Percentiles rank a stretch among this genome's conserved stretches.
phyloP scores from a whole-genome alignment of 2,329 filamentous ascomycete genomes.

The Sporothrix mexicana region DNA sequence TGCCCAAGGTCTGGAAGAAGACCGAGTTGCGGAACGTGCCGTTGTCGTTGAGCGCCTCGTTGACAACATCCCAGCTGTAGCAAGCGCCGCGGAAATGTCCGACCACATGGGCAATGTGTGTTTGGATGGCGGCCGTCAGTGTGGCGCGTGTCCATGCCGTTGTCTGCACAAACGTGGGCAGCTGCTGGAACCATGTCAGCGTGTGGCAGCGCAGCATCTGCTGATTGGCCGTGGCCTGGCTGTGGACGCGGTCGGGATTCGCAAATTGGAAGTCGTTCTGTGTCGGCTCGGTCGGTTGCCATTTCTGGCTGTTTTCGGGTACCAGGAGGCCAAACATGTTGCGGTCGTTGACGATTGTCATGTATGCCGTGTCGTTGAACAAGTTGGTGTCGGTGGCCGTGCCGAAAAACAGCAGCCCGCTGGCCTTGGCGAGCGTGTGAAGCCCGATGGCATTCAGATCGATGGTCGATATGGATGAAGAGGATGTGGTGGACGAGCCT shows the following conservation, averaged over 20 bases:
- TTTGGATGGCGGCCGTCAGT: slow-evolving; percentile 57
- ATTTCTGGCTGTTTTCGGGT: slow-evolving; percentile 61
- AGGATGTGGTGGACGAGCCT: not conserved
- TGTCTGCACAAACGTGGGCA: slow-evolving; percentile 51
- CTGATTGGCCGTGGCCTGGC: slow-evolving; percentile 44
- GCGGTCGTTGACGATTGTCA: slow-evolving; percentile 54
- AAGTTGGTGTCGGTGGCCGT: slow-evolving; percentile 60
- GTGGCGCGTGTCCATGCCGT: slow-evolving; percentile 58
- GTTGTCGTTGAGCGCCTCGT: slow-evolving; percentile 58
- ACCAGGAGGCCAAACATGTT: slow-evolving; percentile 64
- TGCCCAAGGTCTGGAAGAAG: slow-evolving; percentile 54
- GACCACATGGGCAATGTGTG: slow-evolving; percentile 57
- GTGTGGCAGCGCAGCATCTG: slow-evolving; percentile 63
- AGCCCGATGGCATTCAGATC: slow-evolving; percentile 43
- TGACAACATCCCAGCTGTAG: slow-evolving; percentile 61
- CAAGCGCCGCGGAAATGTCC: slow-evolving; percentile 54
- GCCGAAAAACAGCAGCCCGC: slow-evolving; percentile 61
- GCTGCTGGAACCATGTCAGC: slow-evolving; percentile 53
- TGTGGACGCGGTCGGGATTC: slow-evolving; percentile 52
- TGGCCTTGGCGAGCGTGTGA: slow-evolving; percentile 53
- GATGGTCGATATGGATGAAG: not conserved
- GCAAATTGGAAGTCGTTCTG: slow-evolving; percentile 59
- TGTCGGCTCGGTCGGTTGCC: slow-evolving; percentile 61
- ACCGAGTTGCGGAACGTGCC: slow-evolving; percentile 52
- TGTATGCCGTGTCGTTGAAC: slow-evolving; percentile 57